phyloP scores from a whole-genome alignment of 2,329 filamentous ascomycete species.

The Diplocarpon rosae region DNA sequence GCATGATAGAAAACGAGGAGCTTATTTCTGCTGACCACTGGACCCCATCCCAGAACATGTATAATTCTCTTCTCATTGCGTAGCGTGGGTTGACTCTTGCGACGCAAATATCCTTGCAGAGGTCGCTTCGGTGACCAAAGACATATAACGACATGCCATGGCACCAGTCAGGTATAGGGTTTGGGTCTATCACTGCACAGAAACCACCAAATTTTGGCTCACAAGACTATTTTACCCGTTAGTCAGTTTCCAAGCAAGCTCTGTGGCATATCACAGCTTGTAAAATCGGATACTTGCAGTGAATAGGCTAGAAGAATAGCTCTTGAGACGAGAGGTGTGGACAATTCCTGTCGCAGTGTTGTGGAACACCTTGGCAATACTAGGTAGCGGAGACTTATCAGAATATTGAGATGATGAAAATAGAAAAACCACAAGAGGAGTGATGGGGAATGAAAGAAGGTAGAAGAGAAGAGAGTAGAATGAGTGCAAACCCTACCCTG shows the following conservation, averaged over 20 bases:
- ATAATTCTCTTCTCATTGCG: not conserved
- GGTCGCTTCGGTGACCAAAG: conserved; percentile 7
- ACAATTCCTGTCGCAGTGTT: no score
- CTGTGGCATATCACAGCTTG: not conserved
- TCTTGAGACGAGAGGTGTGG: no score
- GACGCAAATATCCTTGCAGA: conserved; percentile 11
- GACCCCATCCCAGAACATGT: conserved; percentile 10
- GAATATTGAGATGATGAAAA: no score
- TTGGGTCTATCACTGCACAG: not conserved
- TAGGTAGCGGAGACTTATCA: no score
- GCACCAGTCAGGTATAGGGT: not conserved
- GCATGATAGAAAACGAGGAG: conserved; percentile 5
- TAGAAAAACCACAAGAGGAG: no score
- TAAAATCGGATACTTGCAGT: no score
- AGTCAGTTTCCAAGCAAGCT: not conserved
- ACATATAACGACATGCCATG: conserved; percentile 1
- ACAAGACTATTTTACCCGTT: not conserved
- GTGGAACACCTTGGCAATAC: no score
- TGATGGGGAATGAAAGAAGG: no score
- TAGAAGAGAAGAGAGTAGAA: not conserved
- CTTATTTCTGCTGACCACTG: conserved; percentile 6
- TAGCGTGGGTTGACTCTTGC: conserved; percentile 7
- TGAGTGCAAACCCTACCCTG: not conserved
- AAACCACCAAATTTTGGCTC: not conserved
- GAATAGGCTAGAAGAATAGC: no score